Evolutionary conservation across 345 rosid species (phyloP).

Genomic region (Euphorbia lathyris): DNA sequence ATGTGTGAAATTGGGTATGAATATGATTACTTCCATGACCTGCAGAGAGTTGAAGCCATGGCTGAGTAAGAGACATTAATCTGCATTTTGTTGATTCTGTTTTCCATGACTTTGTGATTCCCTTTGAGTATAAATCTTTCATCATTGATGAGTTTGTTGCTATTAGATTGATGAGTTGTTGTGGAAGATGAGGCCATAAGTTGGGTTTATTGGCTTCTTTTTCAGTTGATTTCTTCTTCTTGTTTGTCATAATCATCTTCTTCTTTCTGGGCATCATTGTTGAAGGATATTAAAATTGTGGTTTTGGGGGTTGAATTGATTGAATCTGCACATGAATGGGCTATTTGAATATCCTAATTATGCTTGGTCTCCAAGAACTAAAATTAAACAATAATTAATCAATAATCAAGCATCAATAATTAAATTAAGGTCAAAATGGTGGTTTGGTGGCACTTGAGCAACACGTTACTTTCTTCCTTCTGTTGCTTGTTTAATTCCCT

Average conservation of each 20-base stretch:
- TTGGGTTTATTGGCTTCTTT: background rate
- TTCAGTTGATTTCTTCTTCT: too few relatives aligned
- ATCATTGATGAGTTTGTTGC: background rate
- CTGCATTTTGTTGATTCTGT: slow-evolving; percentile 8
- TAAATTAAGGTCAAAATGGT: background rate
- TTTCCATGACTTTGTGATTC: slow-evolving; percentile 18
- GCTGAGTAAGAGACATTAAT: background rate
- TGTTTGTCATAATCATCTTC: background rate
- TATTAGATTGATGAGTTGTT: background rate
- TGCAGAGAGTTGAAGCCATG: slow-evolving; percentile 22
- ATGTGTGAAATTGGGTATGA: background rate
- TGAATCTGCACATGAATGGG: too few relatives aligned
- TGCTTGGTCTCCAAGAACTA: background rate
- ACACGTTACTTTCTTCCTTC: too few relatives aligned
- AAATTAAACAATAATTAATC: too few relatives aligned
- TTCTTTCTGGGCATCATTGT: background rate
- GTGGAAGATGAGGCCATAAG: slow-evolving; percentile 13
- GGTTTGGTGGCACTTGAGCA: too few relatives aligned
- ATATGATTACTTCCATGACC: background rate
- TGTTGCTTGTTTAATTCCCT: too few relatives aligned
- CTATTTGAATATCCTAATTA: too few relatives aligned
- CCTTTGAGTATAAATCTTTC: background rate
- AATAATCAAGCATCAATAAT: background rate
- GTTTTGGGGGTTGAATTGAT: too few relatives aligned
- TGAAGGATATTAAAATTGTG: background rate